Evolutionary conservation across 2,329 filamentous ascomycete species (phyloP), one percentile per base, ranked within the genome.

Genomic region (Fusarium hostae): DNA sequence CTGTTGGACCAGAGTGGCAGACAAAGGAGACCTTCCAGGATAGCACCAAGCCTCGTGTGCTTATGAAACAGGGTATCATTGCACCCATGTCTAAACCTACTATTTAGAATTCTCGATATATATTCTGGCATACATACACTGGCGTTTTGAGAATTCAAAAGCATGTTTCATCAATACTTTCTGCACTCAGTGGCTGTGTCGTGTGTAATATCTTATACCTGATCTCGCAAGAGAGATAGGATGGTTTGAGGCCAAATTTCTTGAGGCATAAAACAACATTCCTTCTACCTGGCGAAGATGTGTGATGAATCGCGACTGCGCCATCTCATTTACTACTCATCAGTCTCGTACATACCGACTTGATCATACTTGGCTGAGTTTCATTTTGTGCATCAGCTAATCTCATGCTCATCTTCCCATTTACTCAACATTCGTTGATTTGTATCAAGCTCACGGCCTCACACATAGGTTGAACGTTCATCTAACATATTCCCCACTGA

Each of bases 21-120:
- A 98, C 95, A n/a, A 98, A 97, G 88, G 90, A 94, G 84, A 94
- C 92, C 18, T 96, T 96, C 87, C 95, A 98, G 85, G 90, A 92
- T 75, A 89, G 89, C 68, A 97, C 93, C 66, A 97, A 95, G 87
- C 96, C 96, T 64, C 90, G 94, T 76, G 88, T 98, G 73, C 86
- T 98, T 81, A 85, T 97, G 80, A 98, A 97, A 86, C 93, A 95
- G 83, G 96, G 96, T 50, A 87, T 97, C 73, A 94, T 99, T 81
- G 88, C 90, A 76, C 93, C 96, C 43, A 93, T 99, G 88, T 90
- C 91, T 63, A 95, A 92, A 84, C 95, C 95, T 22, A 85, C 79
- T 56, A 75, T 78, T 63, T 84, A 80, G 11, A 48, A 12, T 28
- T 41, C 45, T 63, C 20, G 28, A 56, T 41, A 41, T 28, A 57